phyloP scores from a whole-genome alignment of 257 asterid genomes.

The Fraxinus quadrangulata region DNA sequence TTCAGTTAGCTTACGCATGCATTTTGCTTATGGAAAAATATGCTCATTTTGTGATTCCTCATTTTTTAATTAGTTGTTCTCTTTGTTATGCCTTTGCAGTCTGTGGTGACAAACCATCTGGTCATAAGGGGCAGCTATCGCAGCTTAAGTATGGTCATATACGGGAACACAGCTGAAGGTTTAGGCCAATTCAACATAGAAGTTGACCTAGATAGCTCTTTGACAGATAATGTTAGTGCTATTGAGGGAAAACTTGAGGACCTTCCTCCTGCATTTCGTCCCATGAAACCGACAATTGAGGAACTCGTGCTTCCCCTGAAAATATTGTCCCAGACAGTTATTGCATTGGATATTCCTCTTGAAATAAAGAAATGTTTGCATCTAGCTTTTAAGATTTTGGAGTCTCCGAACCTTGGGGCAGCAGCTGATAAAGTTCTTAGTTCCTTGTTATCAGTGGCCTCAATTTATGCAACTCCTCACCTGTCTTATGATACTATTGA shows the following conservation, averaged over 20 bases:
- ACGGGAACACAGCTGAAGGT: conserved; percentile 94
- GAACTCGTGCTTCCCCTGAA: conserved; percentile 65
- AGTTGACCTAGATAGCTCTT: conserved; percentile 82
- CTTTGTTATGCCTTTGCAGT: conserved; percentile 48
- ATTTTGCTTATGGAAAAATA: background rate
- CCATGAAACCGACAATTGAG: conserved; percentile 58
- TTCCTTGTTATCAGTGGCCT: conserved; percentile 59
- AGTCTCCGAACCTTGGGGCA: conserved; percentile 51
- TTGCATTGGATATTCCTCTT: conserved; percentile 54
- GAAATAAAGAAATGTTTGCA: conserved; percentile 59
- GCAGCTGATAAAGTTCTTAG: conserved; percentile 54
- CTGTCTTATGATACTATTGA: conserved; percentile 33
- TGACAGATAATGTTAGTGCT: conserved; percentile 68
- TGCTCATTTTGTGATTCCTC: background rate
- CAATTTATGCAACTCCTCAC: conserved; percentile 44
- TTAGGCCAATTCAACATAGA: conserved; percentile 92
- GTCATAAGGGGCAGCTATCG: conserved; percentile 97
- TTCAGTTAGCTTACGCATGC: background rate
- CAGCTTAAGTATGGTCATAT: conserved; percentile 92
- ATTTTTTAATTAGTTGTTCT: conserved; percentile 14
- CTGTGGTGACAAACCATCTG: conserved; percentile 87
- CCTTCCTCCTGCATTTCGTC: conserved; percentile 84
- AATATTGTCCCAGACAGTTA: conserved; percentile 53
- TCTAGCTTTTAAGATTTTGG: conserved; percentile 54
- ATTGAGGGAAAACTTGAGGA: conserved; percentile 91